Base-by-base conservation (phyloP, 192 early-diverging fungal genomes). In the Umbelopsis ramanniana region DNA sequence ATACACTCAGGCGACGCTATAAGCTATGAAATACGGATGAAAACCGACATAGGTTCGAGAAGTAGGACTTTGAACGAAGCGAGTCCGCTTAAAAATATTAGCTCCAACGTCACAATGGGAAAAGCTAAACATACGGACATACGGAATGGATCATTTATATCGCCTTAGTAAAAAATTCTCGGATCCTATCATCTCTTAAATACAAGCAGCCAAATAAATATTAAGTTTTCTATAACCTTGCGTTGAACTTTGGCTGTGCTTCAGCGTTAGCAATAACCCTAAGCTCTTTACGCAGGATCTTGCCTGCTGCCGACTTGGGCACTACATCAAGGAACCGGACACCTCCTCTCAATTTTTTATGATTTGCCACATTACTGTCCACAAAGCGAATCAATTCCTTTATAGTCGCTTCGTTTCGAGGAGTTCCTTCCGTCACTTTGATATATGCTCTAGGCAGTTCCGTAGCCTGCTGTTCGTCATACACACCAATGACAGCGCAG, bases 311-410 rank as follows among this genome's bases (percentile, higher is more conserved):
- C 68, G 87, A 87, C 70, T 93, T 93, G 40, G 93, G 94, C 43
- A 96, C 87, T 21, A 68, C 81, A 33, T 91, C 87, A 66, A 93
- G 83, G 63, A 94, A 87, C 0, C 69, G 76, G 8, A 94, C 86
- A 9, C 92, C 93, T 17, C 94, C 94, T 48, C 92, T 84, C 40
- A 98, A 76, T 55, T 85, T 78, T 84, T 96, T 96, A 79, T 93
- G 90, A 15, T 77, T 69, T 0, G 92, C 90, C 14, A 93, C 87
- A 29, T 85, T 82, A 53, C 79, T 80, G n/a, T 87, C 81, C 6
- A 90, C 81, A 79, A 87, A 91, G 1, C 81, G 80, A 43, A 74
- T 78, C 0, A 93, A 72, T 22, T 79, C 86, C 52, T 86, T 66
- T 0, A 70, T 84, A 3, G 76, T 78, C 21, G 81, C 72, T 17